Evolutionary conservation across 306 rosid genomes (phyloP).

Genomic region (Inga oerstediana): DNA sequence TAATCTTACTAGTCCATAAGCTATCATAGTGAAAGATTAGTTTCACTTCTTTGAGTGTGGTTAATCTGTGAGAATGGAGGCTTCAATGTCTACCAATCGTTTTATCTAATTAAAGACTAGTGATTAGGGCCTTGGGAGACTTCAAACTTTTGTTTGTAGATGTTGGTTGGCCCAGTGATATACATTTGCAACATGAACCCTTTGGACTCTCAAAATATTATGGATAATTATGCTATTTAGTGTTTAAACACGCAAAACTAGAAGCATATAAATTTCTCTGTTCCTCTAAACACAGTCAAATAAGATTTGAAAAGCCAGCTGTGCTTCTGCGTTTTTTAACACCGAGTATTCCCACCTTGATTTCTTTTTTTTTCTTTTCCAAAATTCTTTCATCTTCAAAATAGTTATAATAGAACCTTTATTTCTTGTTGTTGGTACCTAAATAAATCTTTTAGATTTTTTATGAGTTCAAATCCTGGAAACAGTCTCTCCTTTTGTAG

Average conservation of each 20-base stretch:
- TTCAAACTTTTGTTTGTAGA: neutral
- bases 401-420: neutral
- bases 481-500: too few species aligned
- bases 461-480: neutral
- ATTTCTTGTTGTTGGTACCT: neutral
- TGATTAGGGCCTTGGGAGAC: neutral
- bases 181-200: neutral
- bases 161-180: neutral
- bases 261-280: neutral
- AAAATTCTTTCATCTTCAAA: neutral
- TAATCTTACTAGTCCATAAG: neutral
- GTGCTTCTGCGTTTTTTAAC: neutral
- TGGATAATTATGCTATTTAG: neutral
- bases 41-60: neutral
- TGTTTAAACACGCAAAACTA: neutral
- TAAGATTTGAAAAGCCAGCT: neutral
- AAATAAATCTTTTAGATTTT: neutral
- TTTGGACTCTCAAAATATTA: neutral
- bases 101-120: neutral
- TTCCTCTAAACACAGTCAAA: neutral
- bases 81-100: neutral
- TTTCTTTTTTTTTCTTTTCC: neutral
- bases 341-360: neutral
- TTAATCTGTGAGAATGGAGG: neutral
- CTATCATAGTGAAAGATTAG: constrained; percentile 2